Evolutionary conservation across 2,329 filamentous ascomycete species (phyloP), one percentile per base, ranked within the genome.

Genomic region (Acrodontium crateriforme): DNA sequence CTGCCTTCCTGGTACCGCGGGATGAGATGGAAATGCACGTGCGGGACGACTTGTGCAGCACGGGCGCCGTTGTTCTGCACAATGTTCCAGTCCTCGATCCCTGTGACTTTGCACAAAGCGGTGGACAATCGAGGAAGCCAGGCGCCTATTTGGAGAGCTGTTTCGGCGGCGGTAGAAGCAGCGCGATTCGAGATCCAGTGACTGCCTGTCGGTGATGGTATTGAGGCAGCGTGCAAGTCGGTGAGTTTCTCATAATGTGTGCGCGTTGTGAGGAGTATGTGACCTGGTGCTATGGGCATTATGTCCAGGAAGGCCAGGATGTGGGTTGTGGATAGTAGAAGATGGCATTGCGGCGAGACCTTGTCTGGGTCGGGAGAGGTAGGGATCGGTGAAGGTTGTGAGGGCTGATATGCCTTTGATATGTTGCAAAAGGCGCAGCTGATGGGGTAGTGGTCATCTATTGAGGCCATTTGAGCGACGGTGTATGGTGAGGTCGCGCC

Each of bases 21-120:
- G 18, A 98, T 91, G 28, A 95, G 69, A 45, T 98, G 89, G 52
- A 91, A 95, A 54, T 98, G 87, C 26, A 91, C 77, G 54, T 95
- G 87, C 13, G 79, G 78, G 2, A 95, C 84, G 10, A 93, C 83
- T 58, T 95, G 87, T 2, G 84, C 84, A 2, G 87, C 87, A 17
- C 83, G 72, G 3, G 75, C 75, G 10, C 87, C 71, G 44, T 94
- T 95, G 52, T 95, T 95, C 60, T 95, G 87, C 30, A 95, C 82
- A 16, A 95, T 74, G 54, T 98, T 98, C 78, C 87, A 95, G 57
- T 94, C 85, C 27, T 64, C 65, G 2, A 82, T 70, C 7, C 75
- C 78, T 2, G 76, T 80, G 1, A 74, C 71, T 28, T 63, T 64
- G 17, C 73, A 67, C 19, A 93, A 64, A 0, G 80, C 79, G 12